Conservation (phyloP, 2,329 filamentous ascomycete species). For the Sclerotinia borealis region DNA sequence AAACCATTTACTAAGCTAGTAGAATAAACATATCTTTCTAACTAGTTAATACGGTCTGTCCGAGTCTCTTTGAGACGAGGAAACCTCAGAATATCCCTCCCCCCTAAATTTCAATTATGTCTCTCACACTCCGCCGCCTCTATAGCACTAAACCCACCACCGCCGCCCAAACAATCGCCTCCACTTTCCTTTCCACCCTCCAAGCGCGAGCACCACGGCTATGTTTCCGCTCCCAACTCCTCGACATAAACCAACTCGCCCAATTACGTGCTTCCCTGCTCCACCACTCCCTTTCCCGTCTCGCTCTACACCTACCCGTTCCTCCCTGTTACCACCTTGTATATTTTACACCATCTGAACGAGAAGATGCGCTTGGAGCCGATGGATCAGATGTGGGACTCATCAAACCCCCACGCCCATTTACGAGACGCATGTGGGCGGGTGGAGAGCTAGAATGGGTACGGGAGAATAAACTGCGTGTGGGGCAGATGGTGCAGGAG, state of each 20-base stretch:
- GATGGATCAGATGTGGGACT: slow-evolving; percentile 58
- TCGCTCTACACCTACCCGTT: slow-evolving; percentile 17
- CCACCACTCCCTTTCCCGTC: slow-evolving; percentile 33
- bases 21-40: no score
- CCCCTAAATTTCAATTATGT: no score
- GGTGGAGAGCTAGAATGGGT: slow-evolving; percentile 53
- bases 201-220: slow-evolving; percentile 34
- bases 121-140: slow-evolving; percentile 14
- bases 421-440: slow-evolving; percentile 63
- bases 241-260: slow-evolving; percentile 59
- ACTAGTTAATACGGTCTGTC: no score
- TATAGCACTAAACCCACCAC: slow-evolving; percentile 21
- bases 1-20: no score
- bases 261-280: slow-evolving; percentile 54
- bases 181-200: slow-evolving; percentile 37
- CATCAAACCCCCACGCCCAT: slow-evolving; percentile 54
- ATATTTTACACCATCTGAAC: slow-evolving; percentile 54
- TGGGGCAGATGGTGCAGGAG: slow-evolving; percentile 52
- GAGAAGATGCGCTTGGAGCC: slow-evolving; percentile 47
- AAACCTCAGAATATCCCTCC: no score
- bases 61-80: no score
- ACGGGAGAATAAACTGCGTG: slow-evolving; percentile 38
- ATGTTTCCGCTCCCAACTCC: slow-evolving; percentile 43
- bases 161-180: slow-evolving; percentile 28
- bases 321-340: slow-evolving; percentile 50